Percentiles rank a stretch among this genome's conserved stretches.
phyloP scores from a whole-genome alignment of 306 rosid genomes.

The Trifolium repens region DNA sequence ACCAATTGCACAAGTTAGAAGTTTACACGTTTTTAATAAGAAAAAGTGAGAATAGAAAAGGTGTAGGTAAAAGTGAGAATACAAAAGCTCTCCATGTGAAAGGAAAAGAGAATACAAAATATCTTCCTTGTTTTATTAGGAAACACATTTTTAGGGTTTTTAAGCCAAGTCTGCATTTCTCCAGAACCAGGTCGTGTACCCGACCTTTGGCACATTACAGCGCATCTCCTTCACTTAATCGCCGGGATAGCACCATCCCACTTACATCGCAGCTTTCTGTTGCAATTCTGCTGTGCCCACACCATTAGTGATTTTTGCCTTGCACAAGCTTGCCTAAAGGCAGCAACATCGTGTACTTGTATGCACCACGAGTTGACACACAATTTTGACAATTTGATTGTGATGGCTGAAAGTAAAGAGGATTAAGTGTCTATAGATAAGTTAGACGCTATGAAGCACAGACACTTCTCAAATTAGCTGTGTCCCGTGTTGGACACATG shows the following conservation, averaged over 20 bases:
- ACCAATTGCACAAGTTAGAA: neutral
- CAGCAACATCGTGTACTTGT: neutral
- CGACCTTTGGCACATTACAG: too few relatives aligned
- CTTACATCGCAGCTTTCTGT: neutral
- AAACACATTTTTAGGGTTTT: neutral
- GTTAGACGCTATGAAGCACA: too few relatives aligned
- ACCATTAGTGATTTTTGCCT: neutral
- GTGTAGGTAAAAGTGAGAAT: neutral
- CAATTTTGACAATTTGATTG: neutral
- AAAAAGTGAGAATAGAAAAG: neutral
- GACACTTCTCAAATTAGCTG: too few relatives aligned
- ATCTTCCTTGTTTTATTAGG: neutral
- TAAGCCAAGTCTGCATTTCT: neutral
- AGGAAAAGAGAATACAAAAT: neutral
- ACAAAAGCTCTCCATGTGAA: neutral
- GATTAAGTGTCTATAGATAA: neutral
- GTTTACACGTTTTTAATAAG: neutral
- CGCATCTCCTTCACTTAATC: neutral
- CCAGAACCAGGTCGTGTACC: neutral
- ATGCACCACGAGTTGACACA: neutral
- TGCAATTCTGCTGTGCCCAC: neutral
- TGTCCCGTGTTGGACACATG: too few relatives aligned
- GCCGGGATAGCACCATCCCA: neutral
- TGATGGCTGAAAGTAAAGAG: conserved; percentile 26
- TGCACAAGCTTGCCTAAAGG: neutral